Percentiles rank a stretch among this genome's conserved stretches.
Evolutionary conservation across 164 flowering plant genomes (phyloP).

Genomic region (Stephania japonica): DNA sequence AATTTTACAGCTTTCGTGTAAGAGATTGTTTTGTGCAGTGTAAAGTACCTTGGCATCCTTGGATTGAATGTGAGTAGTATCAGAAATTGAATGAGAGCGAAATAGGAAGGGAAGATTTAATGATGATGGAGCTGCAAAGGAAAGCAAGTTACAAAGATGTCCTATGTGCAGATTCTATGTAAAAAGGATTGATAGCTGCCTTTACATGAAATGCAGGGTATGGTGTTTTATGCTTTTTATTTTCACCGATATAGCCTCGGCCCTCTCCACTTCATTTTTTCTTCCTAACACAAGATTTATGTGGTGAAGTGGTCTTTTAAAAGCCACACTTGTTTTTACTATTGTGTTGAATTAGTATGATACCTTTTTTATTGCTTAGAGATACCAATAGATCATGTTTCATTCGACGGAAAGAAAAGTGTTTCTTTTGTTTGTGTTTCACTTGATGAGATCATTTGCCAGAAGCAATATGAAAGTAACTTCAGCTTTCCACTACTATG

Average conservation of each 20-base stretch:
- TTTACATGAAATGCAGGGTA: constrained; percentile 10
- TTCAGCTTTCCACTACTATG: too few species aligned
- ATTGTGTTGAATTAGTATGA: too few species aligned
- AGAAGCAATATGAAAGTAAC: too few species aligned
- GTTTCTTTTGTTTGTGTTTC: too few species aligned
- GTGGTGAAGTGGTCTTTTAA: not conserved
- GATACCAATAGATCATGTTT: not conserved
- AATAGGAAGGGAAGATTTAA: not conserved
- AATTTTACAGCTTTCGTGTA: not conserved
- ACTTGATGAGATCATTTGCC: too few species aligned
- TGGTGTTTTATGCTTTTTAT: not conserved
- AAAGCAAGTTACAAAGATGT: constrained; percentile 6
- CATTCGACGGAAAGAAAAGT: too few species aligned
- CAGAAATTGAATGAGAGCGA: not conserved
- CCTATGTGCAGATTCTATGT: constrained; percentile 6
- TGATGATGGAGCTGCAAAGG: constrained; percentile 1
- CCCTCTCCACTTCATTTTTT: not conserved
- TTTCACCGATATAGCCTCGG: not conserved
- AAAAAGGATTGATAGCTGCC: not conserved
- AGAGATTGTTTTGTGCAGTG: constrained; percentile 46
- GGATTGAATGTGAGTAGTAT: too few species aligned
- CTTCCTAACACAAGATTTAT: not conserved
- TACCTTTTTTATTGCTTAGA: too few species aligned
- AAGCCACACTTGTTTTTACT: not conserved
- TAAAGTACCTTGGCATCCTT: constrained; percentile 14